Percentiles rank a stretch among this genome's conserved stretches.
These are phyloP conservation scores for Avena eriantha DNA, from an alignment of 176 grass and related monocot species.

Conservation along the genomic window DNA sequence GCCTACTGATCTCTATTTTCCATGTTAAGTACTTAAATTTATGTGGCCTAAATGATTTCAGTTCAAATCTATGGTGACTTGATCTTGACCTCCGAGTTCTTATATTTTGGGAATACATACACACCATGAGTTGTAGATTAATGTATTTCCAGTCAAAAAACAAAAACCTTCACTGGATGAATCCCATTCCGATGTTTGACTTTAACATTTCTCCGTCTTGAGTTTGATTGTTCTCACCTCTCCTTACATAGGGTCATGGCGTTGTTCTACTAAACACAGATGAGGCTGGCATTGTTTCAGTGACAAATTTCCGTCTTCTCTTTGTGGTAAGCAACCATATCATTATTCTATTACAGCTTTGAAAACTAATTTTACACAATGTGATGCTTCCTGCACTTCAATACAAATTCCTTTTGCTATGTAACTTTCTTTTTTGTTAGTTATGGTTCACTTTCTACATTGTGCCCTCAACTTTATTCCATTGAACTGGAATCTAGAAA, in stretches of 20 bases:
- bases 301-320: conserved; percentile 89
- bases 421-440: background rate
- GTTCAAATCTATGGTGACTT: conserved; percentile 19
- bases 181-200: conserved; percentile 15
- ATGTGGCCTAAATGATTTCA: background rate
- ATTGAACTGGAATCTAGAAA: conserved; percentile 30
- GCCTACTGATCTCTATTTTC: background rate
- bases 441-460: background rate
- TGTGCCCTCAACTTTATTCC: background rate
- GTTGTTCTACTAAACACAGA: conserved; percentile 72
- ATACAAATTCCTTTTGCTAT: conserved; percentile 14
- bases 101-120: background rate
- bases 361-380: background rate
- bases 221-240: conserved; percentile 6
- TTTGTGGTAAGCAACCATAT: conserved; percentile 71
- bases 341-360: background rate
- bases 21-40: background rate
- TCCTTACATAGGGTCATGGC: conserved; percentile 59
- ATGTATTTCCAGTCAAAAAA: conserved; percentile 15
- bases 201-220: conserved; percentile 13
- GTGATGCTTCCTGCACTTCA: background rate
- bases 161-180: background rate
- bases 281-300: conserved; percentile 72
- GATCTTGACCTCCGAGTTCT: background rate
- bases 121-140: background rate